A percentile compares a stretch with the other conserved stretches of the same genome.
These are phyloP conservation scores for Leptographium procerum DNA, from an alignment of 2,329 filamentous ascomycete species.

Conservation along the genomic window DNA sequence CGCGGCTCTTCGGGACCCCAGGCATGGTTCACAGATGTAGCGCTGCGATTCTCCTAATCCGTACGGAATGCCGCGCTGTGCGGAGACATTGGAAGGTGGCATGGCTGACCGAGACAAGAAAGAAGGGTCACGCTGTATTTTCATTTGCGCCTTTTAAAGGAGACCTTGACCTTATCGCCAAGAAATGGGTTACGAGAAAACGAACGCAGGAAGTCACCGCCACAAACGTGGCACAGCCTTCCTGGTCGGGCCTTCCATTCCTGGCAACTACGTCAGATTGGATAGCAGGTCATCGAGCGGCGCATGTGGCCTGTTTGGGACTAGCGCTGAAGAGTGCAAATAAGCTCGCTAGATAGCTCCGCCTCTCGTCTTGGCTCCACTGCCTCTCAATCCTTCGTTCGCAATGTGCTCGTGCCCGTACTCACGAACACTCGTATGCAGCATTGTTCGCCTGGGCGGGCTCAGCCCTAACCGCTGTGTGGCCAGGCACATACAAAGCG, in stretches of 20 bases:
- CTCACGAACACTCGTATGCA: too few relatives aligned
- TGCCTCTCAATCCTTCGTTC: not conserved
- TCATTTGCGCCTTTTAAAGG: not conserved
- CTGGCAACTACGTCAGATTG: not conserved
- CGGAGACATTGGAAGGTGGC: not conserved
- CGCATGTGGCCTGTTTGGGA: not conserved
- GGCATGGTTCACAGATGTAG: conserved; percentile 5
- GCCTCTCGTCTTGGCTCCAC: too few relatives aligned
- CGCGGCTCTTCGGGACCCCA: conserved; percentile 10
- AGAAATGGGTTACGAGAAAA: not conserved
- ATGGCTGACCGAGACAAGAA: not conserved
- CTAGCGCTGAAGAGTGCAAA: not conserved
- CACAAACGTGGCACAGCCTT: not conserved
- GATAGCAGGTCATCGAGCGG: too few relatives aligned
- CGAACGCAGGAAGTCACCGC: not conserved
- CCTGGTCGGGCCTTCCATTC: not conserved
- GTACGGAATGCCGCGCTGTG: not conserved
- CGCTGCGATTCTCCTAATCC: not conserved
- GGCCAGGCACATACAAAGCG: too few relatives aligned
- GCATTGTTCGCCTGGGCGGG: too few relatives aligned
- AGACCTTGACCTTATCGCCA: not conserved
- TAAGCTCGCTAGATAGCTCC: not conserved
- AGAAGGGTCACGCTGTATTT: too few relatives aligned
- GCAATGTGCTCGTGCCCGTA: too few relatives aligned
- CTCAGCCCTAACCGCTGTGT: too few relatives aligned